Evolutionary conservation across 495 filamentous ascomycete genomes (phyloP), one percentile per base, ranked within the genome.

Genomic region (Haplographium delicatum): DNA sequence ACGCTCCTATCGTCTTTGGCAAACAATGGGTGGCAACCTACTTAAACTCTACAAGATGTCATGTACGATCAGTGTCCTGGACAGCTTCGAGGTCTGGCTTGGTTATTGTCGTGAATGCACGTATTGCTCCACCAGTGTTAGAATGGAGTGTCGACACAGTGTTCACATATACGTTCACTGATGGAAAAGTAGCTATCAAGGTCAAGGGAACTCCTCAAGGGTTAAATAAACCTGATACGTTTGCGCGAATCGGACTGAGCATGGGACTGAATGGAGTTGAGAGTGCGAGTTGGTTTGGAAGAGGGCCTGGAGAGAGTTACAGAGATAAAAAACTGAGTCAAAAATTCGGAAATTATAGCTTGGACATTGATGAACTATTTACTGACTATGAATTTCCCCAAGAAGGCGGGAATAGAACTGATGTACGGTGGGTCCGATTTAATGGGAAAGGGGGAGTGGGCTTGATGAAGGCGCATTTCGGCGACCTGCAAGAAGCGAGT

Each of bases 311-410:
- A 0, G 80, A 84, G 60, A 71, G 68, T 6, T 88, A 86, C 55
- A 49, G 65, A 11, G 84, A 88, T 62, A 80, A 72, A 65, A 83
- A 84, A 58, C 56, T 67, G 2, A 71, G 80, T 15, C 80, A 83
- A 54, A 61, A 60, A 16, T 47, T 84, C 4, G 80, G 80, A 5
- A 65, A 70, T 3, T 84, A 75, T 67, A 53, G 44, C 13, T 7
- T 33, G 4, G 23, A 54, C 1, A 56, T 68, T 7, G 71, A 73
- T 22, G 65, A 73, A 2, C 60, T 85, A 5, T 76, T 72, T 38
- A 69, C 71, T 4, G 63, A 72, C 9, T 87, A 85, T 58, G 84
- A 87, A 49, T 79, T 79, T 39, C 84, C 84, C 9, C 84, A 87
- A 59, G 84, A 86, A 31, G 70, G 62, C 23, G 80, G 80, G 0